phyloP scores from a whole-genome alignment of 2,329 filamentous ascomycete species.

The Fusarium chlamydosporum region DNA sequence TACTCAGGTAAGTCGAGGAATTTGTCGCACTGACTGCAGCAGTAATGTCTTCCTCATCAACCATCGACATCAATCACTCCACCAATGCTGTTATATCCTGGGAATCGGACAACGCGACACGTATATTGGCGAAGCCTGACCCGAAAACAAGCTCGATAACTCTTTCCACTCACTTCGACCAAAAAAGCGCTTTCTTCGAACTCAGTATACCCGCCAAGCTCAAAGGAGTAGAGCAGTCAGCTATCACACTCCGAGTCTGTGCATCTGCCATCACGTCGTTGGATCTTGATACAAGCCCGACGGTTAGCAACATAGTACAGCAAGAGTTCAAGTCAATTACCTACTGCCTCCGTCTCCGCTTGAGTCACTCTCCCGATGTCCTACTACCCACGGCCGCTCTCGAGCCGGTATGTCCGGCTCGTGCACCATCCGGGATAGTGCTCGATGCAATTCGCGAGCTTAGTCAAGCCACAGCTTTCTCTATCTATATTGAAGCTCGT shows the following conservation, averaged over 20 bases:
- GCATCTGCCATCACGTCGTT: constrained; percentile 24
- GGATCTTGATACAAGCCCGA: not conserved
- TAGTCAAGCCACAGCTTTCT: constrained; percentile 14
- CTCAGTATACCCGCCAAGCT: constrained; percentile 27
- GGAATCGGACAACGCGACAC: constrained; percentile 2
- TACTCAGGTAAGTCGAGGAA: not conserved
- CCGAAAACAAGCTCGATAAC: constrained; percentile 13
- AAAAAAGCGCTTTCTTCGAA: constrained; percentile 19
- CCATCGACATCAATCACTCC: constrained; percentile 17
- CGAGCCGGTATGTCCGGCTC: constrained; percentile 19
- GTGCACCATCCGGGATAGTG: constrained; percentile 23
- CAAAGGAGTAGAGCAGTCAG: constrained; percentile 19
- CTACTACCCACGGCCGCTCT: constrained; percentile 10
- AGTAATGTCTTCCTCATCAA: constrained; percentile 27
- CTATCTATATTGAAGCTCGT: constrained; percentile 27
- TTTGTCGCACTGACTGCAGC: constrained; percentile 11
- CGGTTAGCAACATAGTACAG: not conserved
- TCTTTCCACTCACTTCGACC: constrained; percentile 14
- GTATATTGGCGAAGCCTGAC: constrained; percentile 14
- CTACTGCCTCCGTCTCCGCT: constrained; percentile 12
- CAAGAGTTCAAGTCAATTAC: constrained; percentile 17
- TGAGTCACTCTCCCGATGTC: constrained; percentile 11
- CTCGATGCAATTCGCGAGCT: constrained; percentile 35
- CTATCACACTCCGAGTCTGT: constrained; percentile 7
- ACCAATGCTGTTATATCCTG: constrained; percentile 25